Percentiles rank a stretch among this genome's conserved stretches.
Conservation (phyloP, 805 yeast genomes). For the Wickerhamiella sergipiensis region DNA sequence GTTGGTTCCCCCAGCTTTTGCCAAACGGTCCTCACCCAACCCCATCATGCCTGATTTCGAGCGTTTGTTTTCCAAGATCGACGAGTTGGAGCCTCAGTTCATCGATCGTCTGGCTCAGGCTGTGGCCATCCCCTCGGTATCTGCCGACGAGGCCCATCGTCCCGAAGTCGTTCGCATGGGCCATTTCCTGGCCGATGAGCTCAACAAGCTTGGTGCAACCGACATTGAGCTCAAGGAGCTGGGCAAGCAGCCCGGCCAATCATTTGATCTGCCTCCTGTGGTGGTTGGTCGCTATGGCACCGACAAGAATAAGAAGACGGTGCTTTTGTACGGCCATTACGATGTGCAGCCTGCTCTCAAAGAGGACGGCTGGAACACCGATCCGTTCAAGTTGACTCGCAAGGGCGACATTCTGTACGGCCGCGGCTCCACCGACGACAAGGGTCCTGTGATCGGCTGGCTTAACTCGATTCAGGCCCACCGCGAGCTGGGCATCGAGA, state of each 20-base stretch:
- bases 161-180: constrained; percentile 87
- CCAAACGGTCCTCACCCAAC: not conserved
- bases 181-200: constrained; percentile 57
- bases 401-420: constrained; percentile 63
- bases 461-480: constrained; percentile 86
- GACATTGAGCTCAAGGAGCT: constrained; percentile 73
- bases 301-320: constrained; percentile 74
- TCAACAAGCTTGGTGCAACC: constrained; percentile 58
- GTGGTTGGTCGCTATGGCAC: constrained; percentile 80
- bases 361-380: constrained; percentile 93
- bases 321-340: constrained; percentile 89
- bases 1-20: not conserved
- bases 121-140: constrained; percentile 90
- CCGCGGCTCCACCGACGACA: constrained; percentile 94
- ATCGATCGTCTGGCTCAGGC: constrained; percentile 46
- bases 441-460: constrained; percentile 98
- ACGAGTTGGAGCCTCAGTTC: constrained; percentile 61
- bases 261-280: constrained; percentile 78
- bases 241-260: constrained; percentile 65
- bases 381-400: constrained; percentile 64
- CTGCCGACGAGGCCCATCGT: constrained; percentile 78
- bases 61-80: constrained; percentile 43
- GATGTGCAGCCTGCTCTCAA: constrained; percentile 93
- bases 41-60: constrained; percentile 12
- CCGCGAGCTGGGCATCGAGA: constrained; percentile 63